Base-by-base conservation (phyloP, 2,329 filamentous ascomycete genomes). In the Chaetomium globosum region DNA sequence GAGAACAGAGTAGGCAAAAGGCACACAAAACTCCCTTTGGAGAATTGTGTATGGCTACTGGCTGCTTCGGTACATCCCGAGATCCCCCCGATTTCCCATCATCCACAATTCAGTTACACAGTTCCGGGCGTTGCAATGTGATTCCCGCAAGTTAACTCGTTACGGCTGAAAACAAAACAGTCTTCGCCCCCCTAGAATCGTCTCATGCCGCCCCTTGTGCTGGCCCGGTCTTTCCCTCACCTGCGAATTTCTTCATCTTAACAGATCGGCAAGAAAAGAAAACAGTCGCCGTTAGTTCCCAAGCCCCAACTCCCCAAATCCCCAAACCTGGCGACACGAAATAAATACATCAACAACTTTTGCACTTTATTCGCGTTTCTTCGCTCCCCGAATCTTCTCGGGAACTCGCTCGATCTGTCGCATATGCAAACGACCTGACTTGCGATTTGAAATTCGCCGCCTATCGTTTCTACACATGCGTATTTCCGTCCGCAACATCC, bases 241-340 rank as follows among this genome's bases (percentile, higher is more conserved):
- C n/a, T 23, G 3, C 46, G 9, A 9, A 7, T 48, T 48, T 48
- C 46, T 48, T 48, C 46, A 48, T 48, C 21, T 48, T 21, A 48
- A 48, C 46, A 48, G 46, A 48, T 48, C 46, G 46, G 46, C 46
- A 48, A 48, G 21, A 12, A 48, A 48, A 48, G 21, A 48, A 46
- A 48, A 48, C 46, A 48, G 46, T 4, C 46, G 46, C 46, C 19
- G n/a, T 19, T 23, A 9, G 46, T 48, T 48, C 19, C 16, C 39
- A 43, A 48, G 46, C n/a, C 21, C 46, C 39, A 43, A 48, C 7
- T 9, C 9, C 46, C 46, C 39, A 43, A 48, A 19, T 9, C 9
- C 46, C 46, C 3, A 23, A 48, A 48, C 10, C 21, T 9, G 19
- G 46, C 19, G 46, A 23, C 46, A 48, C 46, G 21, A 9, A 48